Conservation (phyloP, 306 rosid species). For the Mimosa pudica region DNA sequence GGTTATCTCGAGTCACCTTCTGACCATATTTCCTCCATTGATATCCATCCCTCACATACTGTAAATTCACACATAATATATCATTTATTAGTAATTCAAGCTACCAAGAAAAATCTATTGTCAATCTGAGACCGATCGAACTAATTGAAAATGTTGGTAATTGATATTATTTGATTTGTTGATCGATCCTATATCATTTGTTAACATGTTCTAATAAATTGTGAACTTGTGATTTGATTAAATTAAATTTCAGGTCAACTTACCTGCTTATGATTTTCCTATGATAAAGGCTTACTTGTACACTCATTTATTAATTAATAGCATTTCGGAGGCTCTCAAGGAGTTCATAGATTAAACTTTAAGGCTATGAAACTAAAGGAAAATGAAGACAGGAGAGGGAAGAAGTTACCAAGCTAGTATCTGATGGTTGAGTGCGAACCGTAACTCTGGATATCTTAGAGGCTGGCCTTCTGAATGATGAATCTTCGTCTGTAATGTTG, state of each 20-base stretch:
- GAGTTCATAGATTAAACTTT: too few relatives aligned
- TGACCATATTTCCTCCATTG: constrained; percentile 98
- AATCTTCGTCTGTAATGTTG: constrained; percentile 46
- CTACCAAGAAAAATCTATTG: neutral
- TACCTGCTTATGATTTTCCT: too few relatives aligned
- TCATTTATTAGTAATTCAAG: neutral
- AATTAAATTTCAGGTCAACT: too few relatives aligned
- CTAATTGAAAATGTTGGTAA: neutral
- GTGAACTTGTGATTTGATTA: too few relatives aligned
- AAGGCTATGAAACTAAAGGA: too few relatives aligned
- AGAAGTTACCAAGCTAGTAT: constrained; percentile 63
- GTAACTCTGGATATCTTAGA: constrained; percentile 59
- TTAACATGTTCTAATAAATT: too few relatives aligned
- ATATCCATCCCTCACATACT: constrained; percentile 87
- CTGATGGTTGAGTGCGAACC: constrained; percentile 62
- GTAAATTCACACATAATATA: constrained; percentile 5
- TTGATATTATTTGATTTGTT: too few relatives aligned
- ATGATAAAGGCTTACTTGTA: too few relatives aligned
- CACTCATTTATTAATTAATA: too few relatives aligned
- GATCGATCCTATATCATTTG: too few relatives aligned
- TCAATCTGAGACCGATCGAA: neutral
- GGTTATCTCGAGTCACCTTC: constrained; percentile 92
- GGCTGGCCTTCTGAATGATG: constrained; percentile 48
- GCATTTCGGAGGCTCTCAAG: too few relatives aligned
- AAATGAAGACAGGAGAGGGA: neutral